These are phyloP conservation scores for Aspergillus quadricinctus DNA, from an alignment of 2,329 filamentous ascomycete species.

Conservation along the genomic window DNA sequence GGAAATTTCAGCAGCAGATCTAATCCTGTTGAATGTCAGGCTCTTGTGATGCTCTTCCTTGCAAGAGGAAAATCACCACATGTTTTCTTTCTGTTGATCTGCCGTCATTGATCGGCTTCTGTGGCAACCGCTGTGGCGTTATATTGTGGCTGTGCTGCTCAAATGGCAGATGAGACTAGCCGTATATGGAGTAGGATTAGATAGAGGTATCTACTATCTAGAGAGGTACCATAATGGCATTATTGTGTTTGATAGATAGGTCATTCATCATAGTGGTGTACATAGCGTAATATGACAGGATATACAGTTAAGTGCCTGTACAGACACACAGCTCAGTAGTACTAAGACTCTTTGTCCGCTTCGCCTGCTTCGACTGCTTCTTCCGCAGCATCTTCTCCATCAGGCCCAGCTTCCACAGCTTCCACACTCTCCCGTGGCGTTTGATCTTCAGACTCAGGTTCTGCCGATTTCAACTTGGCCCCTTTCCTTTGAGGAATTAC, in stretches of 20 bases:
- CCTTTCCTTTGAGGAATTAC: conserved; percentile 92
- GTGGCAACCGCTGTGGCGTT: conserved; percentile 19
- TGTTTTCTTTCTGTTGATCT: conserved; percentile 18
- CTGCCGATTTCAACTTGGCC: conserved; percentile 55
- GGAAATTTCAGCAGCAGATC: background rate
- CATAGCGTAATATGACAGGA: background rate
- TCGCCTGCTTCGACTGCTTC: conserved; percentile 1
- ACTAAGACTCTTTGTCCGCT: background rate
- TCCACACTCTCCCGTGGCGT: conserved; percentile 23
- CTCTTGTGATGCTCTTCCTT: background rate
- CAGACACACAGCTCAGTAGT: background rate
- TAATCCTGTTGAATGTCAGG: background rate
- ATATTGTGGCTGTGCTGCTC: conserved; percentile 7
- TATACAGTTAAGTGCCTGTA: background rate
- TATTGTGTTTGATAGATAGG: background rate
- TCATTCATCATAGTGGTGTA: background rate
- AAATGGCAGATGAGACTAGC: conserved; percentile 1
- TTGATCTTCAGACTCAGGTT: conserved; percentile 4
- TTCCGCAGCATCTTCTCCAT: conserved; percentile 7
- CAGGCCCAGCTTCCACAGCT: conserved; percentile 18
- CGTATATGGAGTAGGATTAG: background rate
- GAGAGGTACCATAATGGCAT: too few relatives aligned
- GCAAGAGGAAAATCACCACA: background rate
- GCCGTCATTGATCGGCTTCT: conserved; percentile 18
- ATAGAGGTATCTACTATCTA: too few relatives aligned